Conservation (phyloP, 179 eudicot species). For the Spinacia oleracea region DNA sequence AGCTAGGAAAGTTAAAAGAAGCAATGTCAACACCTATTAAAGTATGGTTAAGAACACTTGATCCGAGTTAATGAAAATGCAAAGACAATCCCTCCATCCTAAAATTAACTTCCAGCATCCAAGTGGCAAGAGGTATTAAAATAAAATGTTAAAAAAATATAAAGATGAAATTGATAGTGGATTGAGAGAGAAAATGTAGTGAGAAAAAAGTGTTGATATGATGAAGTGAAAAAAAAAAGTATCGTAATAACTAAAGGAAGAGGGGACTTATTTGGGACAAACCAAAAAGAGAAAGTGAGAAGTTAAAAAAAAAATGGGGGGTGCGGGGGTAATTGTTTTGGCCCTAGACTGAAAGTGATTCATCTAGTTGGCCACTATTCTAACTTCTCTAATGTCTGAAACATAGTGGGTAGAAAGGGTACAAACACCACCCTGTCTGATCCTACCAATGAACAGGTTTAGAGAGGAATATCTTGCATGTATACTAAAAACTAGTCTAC, state of each 20-base stretch:
- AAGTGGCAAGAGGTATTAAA: not conserved
- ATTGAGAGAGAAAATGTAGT: too few species aligned
- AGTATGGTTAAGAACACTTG: not conserved
- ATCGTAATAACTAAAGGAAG: not conserved
- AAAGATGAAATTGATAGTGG: not conserved
- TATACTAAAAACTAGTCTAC: not conserved
- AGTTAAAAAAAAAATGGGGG: not conserved
- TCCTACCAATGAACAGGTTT: not conserved
- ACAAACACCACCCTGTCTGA: not conserved
- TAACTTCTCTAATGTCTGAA: not conserved
- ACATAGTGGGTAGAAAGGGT: not conserved
- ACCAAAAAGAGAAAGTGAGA: not conserved
- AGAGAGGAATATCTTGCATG: not conserved
- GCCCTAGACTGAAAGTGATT: not conserved
- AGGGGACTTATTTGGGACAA: not conserved
- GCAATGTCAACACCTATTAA: too few species aligned
- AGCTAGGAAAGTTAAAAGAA: not conserved
- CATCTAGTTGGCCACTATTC: not conserved
- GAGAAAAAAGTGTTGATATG: not conserved
- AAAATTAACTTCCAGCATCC: too few species aligned
- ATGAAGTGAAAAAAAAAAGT: not conserved
- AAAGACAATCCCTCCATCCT: too few species aligned
- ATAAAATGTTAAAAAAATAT: not conserved
- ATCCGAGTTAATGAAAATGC: not conserved
- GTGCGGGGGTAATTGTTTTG: not conserved